These are phyloP conservation scores for Gynandropsis gynandra DNA, from an alignment of 345 rosid species.

Conservation along the genomic window DNA sequence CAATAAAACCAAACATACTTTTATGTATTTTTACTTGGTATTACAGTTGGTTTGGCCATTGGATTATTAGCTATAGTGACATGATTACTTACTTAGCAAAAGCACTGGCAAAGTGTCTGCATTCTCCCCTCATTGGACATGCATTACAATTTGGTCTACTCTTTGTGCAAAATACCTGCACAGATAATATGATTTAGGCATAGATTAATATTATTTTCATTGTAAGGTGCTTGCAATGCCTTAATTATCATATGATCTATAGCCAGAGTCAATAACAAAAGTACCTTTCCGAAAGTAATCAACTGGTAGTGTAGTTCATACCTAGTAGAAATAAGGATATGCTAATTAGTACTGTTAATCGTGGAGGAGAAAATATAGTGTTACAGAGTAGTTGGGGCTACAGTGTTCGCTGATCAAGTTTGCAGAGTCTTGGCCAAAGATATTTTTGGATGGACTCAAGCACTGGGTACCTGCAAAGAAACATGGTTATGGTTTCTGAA, in stretches of 20 bases:
- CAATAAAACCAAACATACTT: no score
- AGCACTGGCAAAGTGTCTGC: conserved; percentile 98
- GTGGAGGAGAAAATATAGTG: conserved; percentile 1
- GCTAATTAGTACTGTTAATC: conserved; percentile 18
- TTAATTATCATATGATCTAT: conserved; percentile 10
- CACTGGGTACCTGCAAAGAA: conserved; percentile 66
- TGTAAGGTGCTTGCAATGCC: conserved; percentile 8
- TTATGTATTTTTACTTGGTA: no score
- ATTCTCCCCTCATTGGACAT: conserved; percentile 94
- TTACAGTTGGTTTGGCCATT: not conserved
- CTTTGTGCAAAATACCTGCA: conserved; percentile 93
- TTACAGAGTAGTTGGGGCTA: conserved; percentile 30
- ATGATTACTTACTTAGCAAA: conserved; percentile 68
- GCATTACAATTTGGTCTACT: conserved; percentile 92
- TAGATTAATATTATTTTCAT: not conserved
- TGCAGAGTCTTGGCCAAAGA: conserved; percentile 97
- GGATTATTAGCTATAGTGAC: conserved; percentile 1
- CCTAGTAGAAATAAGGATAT: conserved; percentile 37
- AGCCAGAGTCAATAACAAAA: conserved; percentile 6
- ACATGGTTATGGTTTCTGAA: conserved; percentile 23
- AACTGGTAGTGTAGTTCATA: conserved; percentile 93
- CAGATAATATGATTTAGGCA: conserved; percentile 23
- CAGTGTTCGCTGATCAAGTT: conserved; percentile 82
- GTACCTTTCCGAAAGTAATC: conserved; percentile 97
- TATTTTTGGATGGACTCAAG: conserved; percentile 85